phyloP scores from a whole-genome alignment of 768 basidiomycete species.

The Thelephora ganbajun region DNA sequence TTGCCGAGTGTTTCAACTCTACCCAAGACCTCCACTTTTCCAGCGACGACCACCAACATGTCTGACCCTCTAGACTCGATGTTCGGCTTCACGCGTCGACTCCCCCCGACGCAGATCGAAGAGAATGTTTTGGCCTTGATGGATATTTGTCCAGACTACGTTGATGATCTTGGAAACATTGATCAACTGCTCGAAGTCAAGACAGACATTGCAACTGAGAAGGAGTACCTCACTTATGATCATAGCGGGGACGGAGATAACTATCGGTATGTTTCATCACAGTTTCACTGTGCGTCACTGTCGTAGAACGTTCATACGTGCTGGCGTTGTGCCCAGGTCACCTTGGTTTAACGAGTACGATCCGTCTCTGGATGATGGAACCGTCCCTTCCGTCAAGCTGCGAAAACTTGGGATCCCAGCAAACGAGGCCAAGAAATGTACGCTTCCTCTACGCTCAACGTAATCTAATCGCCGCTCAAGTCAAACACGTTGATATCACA shows the following conservation, averaged over 20 bases:
- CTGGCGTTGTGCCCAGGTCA: slow-evolving; percentile 38
- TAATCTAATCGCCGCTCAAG: neutral
- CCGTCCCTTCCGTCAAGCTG: slow-evolving; percentile 69
- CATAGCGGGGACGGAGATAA: slow-evolving; percentile 89
- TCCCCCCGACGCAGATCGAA: slow-evolving; percentile 85
- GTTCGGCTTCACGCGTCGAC: slow-evolving; percentile 88
- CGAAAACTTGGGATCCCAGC: slow-evolving; percentile 86
- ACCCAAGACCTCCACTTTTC: too few relatives aligned
- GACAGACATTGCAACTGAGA: slow-evolving; percentile 70
- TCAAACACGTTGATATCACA: neutral
- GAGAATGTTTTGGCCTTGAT: slow-evolving; percentile 78
- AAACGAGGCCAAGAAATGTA: slow-evolving; percentile 91
- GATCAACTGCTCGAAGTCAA: slow-evolving; percentile 84
- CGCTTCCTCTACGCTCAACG: slow-evolving; percentile 11
- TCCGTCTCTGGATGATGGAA: slow-evolving; percentile 80
- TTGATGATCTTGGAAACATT: slow-evolving; percentile 88
- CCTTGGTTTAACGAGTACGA: slow-evolving; percentile 98
- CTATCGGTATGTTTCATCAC: slow-evolving; percentile 42
- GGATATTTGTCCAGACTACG: slow-evolving; percentile 78
- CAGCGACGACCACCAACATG: slow-evolving; percentile 24
- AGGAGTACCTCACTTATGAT: slow-evolving; percentile 87
- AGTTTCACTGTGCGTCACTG: too few relatives aligned
- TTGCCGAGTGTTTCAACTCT: too few relatives aligned
- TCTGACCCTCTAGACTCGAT: slow-evolving; percentile 78
- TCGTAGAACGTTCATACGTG: too few relatives aligned